A percentile compares a stretch with the other conserved stretches of the same genome.
Evolutionary conservation across 805 yeast species (phyloP).

Genomic region (Cyberlindnera mrakii): DNA sequence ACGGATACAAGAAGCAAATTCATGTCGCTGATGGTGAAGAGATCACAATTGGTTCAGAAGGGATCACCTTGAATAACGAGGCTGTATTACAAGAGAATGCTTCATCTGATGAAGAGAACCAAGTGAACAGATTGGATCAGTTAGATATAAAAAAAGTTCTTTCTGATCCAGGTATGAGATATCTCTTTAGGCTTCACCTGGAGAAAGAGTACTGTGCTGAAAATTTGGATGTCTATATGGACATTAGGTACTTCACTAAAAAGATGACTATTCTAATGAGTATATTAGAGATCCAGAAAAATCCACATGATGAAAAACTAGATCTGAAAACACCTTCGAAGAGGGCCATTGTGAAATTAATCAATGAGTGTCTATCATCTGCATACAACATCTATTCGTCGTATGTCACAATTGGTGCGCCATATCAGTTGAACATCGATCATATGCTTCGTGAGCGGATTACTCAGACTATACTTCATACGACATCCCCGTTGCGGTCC

Average conservation of each 20-base stretch:
- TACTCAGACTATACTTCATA: slow-evolving; percentile 32
- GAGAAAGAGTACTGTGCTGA: slow-evolving; percentile 64
- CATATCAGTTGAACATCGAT: slow-evolving; percentile 66
- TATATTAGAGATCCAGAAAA: slow-evolving; percentile 26
- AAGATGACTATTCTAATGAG: slow-evolving; percentile 39
- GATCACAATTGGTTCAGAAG: slow-evolving; percentile 8
- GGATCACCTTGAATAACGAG: slow-evolving; percentile 16
- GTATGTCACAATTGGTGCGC: slow-evolving; percentile 60
- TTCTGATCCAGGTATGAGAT: slow-evolving; percentile 70
- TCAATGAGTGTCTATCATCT: slow-evolving; percentile 51
- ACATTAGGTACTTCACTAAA: slow-evolving; percentile 46
- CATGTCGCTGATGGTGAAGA: slow-evolving; percentile 15
- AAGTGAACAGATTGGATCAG: not conserved
- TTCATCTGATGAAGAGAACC: slow-evolving; percentile 12
- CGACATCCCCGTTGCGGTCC: slow-evolving; percentile 28
- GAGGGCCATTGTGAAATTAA: slow-evolving; percentile 32
- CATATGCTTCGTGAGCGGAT: slow-evolving; percentile 42
- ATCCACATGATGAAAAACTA: slow-evolving; percentile 6
- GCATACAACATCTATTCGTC: slow-evolving; percentile 63
- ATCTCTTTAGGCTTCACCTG: slow-evolving; percentile 60
- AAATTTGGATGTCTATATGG: slow-evolving; percentile 66
- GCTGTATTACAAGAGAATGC: slow-evolving; percentile 8
- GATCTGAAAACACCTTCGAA: slow-evolving; percentile 10
- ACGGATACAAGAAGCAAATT: slow-evolving; percentile 3
- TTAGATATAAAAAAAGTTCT: slow-evolving; percentile 36